A percentile compares a stretch with the other conserved stretches of the same genome.
Conservation (phyloP, 2,329 filamentous ascomycete genomes). For the Juglanconis oblonga region DNA sequence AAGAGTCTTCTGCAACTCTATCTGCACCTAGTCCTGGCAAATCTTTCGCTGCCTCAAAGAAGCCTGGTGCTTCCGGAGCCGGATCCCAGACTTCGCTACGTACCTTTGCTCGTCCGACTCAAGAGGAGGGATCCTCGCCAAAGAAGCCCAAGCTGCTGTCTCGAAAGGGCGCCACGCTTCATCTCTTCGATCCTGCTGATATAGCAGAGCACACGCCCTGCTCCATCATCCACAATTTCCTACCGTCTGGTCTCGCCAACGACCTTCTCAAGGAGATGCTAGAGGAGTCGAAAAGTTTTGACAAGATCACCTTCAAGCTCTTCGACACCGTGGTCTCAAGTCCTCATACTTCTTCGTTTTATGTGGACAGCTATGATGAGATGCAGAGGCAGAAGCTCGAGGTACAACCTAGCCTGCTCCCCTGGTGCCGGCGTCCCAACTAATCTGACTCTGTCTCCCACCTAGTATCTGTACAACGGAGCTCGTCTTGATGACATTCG, state of each 20-base stretch:
- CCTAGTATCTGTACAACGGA: slow-evolving; percentile 84
- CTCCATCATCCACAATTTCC: slow-evolving; percentile 88
- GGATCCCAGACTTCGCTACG: slow-evolving; percentile 59
- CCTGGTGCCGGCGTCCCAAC: neutral
- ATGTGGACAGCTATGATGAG: slow-evolving; percentile 72
- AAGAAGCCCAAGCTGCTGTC: slow-evolving; percentile 55
- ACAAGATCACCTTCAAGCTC: slow-evolving; percentile 72
- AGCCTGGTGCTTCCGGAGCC: neutral
- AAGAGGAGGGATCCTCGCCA: slow-evolving; percentile 12
- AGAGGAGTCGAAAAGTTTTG: slow-evolving; percentile 67
- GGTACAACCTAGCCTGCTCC: neutral
- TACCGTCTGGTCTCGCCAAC: slow-evolving; percentile 69
- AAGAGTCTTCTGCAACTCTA: slow-evolving; percentile 51
- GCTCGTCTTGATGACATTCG: slow-evolving; percentile 72
- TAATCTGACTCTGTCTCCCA: neutral
- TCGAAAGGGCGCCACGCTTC: slow-evolving; percentile 77
- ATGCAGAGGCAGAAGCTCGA: slow-evolving; percentile 68
- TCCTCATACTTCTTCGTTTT: slow-evolving; percentile 81
- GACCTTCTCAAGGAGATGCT: slow-evolving; percentile 73
- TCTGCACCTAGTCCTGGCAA: slow-evolving; percentile 39
- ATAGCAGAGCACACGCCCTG: slow-evolving; percentile 83
- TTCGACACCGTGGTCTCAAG: slow-evolving; percentile 85
- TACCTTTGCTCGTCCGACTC: slow-evolving; percentile 37
- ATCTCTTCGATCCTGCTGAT: slow-evolving; percentile 78
- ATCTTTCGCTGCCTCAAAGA: slow-evolving; percentile 3